phyloP scores from a whole-genome alignment of 2,329 filamentous ascomycete genomes.

The Colletotrichum graminicola region DNA sequence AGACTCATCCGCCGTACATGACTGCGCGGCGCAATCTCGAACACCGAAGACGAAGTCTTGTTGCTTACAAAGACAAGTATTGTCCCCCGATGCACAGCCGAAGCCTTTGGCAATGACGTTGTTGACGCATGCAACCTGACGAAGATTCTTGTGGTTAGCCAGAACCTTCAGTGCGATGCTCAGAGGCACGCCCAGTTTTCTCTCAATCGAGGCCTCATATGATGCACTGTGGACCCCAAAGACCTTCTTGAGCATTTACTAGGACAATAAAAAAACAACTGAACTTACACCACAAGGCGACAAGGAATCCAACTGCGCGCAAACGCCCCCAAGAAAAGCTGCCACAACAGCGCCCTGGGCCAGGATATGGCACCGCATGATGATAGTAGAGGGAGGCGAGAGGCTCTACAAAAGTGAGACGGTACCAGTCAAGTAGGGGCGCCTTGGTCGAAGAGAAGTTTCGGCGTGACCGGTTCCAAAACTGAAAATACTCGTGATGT shows the following conservation, averaged over 20 bases:
- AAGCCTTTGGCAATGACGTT: slow-evolving; percentile 43
- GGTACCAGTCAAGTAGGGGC: not conserved
- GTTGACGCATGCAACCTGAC: slow-evolving; percentile 36
- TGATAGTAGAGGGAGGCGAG: not conserved
- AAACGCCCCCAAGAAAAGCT: slow-evolving; percentile 12
- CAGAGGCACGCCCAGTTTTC: not conserved
- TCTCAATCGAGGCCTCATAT: not conserved
- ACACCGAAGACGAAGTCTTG: slow-evolving; percentile 53
- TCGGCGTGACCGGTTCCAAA: not conserved
- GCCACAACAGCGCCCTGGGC: not conserved
- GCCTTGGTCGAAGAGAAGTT: not conserved
- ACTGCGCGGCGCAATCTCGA: slow-evolving; percentile 54
- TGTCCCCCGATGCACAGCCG: slow-evolving; percentile 48
- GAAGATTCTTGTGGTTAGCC: not conserved
- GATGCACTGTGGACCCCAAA: not conserved
- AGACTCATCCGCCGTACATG: slow-evolving; percentile 47
- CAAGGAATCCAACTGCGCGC: slow-evolving; percentile 36
- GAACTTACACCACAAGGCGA: slow-evolving; percentile 42
- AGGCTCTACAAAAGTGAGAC: not conserved
- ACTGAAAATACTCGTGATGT: slow-evolving; percentile 8
- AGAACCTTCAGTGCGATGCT: not conserved
- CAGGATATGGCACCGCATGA: slow-evolving; percentile 28
- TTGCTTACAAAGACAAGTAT: slow-evolving; percentile 56
- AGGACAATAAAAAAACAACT: not conserved
- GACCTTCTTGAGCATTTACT: not conserved